Conservation (phyloP, 2,329 filamentous ascomycete species). For the Arthrobotrys musiformis region DNA sequence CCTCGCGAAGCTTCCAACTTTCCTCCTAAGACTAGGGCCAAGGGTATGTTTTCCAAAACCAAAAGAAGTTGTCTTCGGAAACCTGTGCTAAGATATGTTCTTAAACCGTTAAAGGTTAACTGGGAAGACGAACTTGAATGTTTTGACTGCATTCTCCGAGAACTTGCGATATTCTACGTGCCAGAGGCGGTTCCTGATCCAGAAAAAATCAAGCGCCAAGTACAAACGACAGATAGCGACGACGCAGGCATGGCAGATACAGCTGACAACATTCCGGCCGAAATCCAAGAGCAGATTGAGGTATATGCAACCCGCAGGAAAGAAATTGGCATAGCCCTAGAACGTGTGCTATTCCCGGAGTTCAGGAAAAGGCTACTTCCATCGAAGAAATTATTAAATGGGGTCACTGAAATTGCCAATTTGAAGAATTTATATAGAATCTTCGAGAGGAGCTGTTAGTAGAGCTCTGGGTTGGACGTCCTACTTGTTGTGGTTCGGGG, state of each 20-base stretch:
- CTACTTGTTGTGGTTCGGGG: background rate
- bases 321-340: slow-evolving; percentile 79
- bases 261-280: slow-evolving; percentile 63
- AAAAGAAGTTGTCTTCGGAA: background rate
- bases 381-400: slow-evolving; percentile 79
- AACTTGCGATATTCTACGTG: slow-evolving; percentile 89
- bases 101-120: slow-evolving; percentile 70
- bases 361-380: slow-evolving; percentile 85
- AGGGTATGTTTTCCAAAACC: slow-evolving; percentile 53
- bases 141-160: slow-evolving; percentile 83
- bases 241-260: slow-evolving; percentile 61
- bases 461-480: slow-evolving; percentile 58
- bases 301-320: slow-evolving; percentile 68
- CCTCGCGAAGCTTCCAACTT: slow-evolving; percentile 85
- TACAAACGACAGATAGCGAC: slow-evolving; percentile 55
- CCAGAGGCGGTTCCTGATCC: slow-evolving; percentile 80
- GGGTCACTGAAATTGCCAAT: slow-evolving; percentile 87
- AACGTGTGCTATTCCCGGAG: slow-evolving; percentile 89
- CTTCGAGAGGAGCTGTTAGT: slow-evolving; percentile 83
- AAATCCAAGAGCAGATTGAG: slow-evolving; percentile 64
- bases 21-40: slow-evolving; percentile 87
- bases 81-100: slow-evolving; percentile 12
- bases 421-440: slow-evolving; percentile 92
- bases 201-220: slow-evolving; percentile 55
- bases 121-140: slow-evolving; percentile 88